Evolutionary conservation across 495 filamentous ascomycete species (phyloP), one percentile per base, ranked within the genome.

Genomic region (Trichoderma orchidacearum): DNA sequence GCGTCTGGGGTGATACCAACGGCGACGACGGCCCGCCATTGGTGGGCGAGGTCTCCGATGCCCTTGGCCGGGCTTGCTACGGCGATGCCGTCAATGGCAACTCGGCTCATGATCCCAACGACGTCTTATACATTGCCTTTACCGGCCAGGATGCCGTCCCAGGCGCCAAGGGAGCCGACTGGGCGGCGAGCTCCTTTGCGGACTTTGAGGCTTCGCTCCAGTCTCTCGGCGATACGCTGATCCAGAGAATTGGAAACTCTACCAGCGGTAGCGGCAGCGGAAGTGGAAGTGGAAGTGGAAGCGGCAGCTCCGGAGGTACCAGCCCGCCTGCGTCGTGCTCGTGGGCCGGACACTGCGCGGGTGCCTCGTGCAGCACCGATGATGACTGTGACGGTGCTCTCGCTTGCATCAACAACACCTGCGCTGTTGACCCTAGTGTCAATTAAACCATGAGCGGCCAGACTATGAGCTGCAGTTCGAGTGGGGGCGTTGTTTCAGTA

Each of bases 1-100:
- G 79, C n/a, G 66, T 87, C 54, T 85, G 80, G 84, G 84, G 80
- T 15, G 83, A 87, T 62, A 74, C 70, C 4, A 87, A 85, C 58
- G 83, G 79, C 29, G 75, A 65, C 25, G 71, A 74, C 41, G 72
- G 70, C 28, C 50, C 66, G 59, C 67, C 72, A 28, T 60, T 75
- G 0, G 78, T 80, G 0, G 80, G 82, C 15, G 80, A 86, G 58
- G 76, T 78, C 0, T 76, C 76, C 23, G 71, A 85, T 30, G 70
- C 80, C 1, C 61, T 85, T 5, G 83, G 79, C 0, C 75, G 76
- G 21, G 68, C 78, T n/a, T 85, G 82, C 65, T 85, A 73, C 61
- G 75, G 70, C 17, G 62, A 63, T 0, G 32, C 57, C 6, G 69
- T 81, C 15, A 73, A 60, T 5, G 79, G 79, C 11, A 62, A 80